Percentiles rank a stretch among this genome's conserved stretches.
Conservation (phyloP, 1,284 basidiomycete genomes). For the Tilletia caries region DNA sequence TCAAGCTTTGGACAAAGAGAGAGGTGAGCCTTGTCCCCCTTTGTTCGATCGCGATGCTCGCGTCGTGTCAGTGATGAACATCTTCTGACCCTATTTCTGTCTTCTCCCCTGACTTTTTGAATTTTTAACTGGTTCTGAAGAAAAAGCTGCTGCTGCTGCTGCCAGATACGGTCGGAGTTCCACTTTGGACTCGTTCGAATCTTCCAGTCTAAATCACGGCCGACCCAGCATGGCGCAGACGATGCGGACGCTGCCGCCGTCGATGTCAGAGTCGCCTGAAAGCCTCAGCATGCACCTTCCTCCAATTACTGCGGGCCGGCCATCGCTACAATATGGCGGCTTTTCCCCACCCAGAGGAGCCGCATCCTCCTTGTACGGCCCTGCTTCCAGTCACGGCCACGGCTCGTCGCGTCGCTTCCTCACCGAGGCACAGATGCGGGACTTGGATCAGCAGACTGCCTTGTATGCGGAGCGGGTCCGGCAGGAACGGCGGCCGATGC, state of each 20-base stretch:
- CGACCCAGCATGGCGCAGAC: neutral
- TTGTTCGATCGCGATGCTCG: too few relatives aligned
- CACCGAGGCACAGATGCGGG: slow-evolving; percentile 7
- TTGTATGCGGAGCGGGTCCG: neutral
- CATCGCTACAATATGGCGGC: neutral
- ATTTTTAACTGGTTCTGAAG: neutral
- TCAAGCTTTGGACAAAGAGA: neutral
- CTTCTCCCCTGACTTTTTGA: too few relatives aligned
- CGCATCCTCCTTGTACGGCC: too few relatives aligned
- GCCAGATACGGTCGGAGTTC: neutral
- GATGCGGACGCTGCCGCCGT: neutral
- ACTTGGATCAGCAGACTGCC: slow-evolving; percentile 2
- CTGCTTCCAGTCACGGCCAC: too few relatives aligned
- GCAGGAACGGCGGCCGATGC: neutral
- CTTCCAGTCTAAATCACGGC: neutral
- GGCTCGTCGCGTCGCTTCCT: too few relatives aligned
- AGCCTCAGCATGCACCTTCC: neutral
- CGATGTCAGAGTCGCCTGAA: neutral
- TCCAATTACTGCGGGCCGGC: neutral
- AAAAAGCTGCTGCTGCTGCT: too few relatives aligned
- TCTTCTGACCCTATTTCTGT: too few relatives aligned
- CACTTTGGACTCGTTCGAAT: neutral
- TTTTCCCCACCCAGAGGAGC: neutral
- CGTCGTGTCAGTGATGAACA: too few relatives aligned
- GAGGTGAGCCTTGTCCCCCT: neutral